phyloP scores from a whole-genome alignment of 176 grass and related monocot genomes.

The Carex myosuroides region DNA sequence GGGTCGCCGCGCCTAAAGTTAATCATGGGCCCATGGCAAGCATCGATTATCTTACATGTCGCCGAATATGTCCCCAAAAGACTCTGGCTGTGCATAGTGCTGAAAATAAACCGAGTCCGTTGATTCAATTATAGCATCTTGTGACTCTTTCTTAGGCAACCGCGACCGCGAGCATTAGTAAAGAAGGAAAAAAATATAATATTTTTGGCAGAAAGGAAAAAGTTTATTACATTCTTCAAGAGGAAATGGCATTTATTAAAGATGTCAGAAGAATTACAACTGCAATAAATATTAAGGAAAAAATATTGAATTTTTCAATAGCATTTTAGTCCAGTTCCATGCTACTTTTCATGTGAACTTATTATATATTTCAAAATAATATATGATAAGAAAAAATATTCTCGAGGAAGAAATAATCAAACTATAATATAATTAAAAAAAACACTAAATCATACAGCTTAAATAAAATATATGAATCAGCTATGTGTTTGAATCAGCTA shows the following conservation, averaged over 20 bases:
- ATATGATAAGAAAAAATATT: background rate
- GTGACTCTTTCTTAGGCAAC: background rate
- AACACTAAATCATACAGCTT: too few relatives aligned
- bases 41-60: background rate
- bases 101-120: background rate
- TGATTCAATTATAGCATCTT: too few relatives aligned
- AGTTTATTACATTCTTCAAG: background rate
- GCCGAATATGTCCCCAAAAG: background rate
- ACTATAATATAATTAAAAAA: background rate
- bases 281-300: background rate
- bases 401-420: too few relatives aligned
- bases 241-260: background rate
- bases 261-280: background rate
- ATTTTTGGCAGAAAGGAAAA: background rate
- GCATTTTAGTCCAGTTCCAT: background rate
- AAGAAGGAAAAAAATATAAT: background rate
- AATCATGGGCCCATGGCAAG: background rate
- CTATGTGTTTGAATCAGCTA: too few relatives aligned
- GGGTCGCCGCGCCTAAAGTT: conserved; percentile 5
- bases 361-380: background rate
- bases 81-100: background rate
- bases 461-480: too few relatives aligned
- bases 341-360: background rate
- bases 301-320: background rate
- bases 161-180: background rate